phyloP scores from a whole-genome alignment of 2,329 filamentous ascomycete species.

The Lojkania enalia region DNA sequence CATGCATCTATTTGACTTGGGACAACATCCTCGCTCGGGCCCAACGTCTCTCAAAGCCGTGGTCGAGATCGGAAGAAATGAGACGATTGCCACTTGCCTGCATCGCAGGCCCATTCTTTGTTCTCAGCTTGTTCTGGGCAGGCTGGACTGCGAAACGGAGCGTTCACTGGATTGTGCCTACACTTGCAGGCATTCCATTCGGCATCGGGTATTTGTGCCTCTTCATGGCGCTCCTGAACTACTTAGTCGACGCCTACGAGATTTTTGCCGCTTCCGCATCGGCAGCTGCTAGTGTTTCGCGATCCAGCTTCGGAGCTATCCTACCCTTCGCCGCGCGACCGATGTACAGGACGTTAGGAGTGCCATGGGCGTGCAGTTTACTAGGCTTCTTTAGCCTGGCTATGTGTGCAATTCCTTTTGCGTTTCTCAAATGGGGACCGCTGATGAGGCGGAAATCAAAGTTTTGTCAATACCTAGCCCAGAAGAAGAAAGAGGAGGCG shows the following conservation, averaged over 20 bases:
- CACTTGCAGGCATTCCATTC: constrained; percentile 47
- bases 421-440: constrained; percentile 59
- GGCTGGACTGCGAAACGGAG: constrained; percentile 45
- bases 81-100: constrained; percentile 72
- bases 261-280: constrained; percentile 75
- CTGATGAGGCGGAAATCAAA: constrained; percentile 59
- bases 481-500: constrained; percentile 38
- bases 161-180: constrained; percentile 51
- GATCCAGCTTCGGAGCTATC: constrained; percentile 74
- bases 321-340: constrained; percentile 52
- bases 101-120: constrained; percentile 66
- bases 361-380: constrained; percentile 65
- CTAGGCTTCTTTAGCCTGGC: constrained; percentile 54
- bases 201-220: constrained; percentile 53
- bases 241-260: constrained; percentile 68
- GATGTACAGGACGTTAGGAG: constrained; percentile 70
- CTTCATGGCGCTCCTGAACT: constrained; percentile 62
- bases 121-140: constrained; percentile 48
- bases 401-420: constrained; percentile 61
- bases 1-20: constrained; percentile 67
- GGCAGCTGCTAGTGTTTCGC: constrained; percentile 80
- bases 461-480: constrained; percentile 64
- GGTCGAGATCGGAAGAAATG: constrained; percentile 67
- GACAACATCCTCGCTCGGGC: constrained; percentile 62
- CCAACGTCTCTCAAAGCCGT: constrained; percentile 52